Percentiles rank a stretch among this genome's conserved stretches.
Evolutionary conservation across 257 asterid genomes (phyloP).

Genomic region (Schizonepeta tenuifolia): DNA sequence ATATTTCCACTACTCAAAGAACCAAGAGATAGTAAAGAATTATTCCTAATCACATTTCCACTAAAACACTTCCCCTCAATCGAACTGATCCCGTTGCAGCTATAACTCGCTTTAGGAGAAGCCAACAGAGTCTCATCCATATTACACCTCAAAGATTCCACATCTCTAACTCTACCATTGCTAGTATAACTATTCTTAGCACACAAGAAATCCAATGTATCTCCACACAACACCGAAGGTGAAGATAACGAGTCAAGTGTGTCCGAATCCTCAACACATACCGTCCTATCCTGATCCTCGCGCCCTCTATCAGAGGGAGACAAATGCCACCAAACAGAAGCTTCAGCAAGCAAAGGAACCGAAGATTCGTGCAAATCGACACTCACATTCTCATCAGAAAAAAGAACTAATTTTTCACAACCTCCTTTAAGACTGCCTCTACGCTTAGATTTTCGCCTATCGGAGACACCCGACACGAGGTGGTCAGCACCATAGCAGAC

Average conservation of each 20-base stretch:
- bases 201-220: slow-evolving; percentile 39
- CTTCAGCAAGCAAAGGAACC: slow-evolving; percentile 67
- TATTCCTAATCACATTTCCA: background rate
- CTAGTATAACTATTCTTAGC: slow-evolving; percentile 24
- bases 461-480: slow-evolving; percentile 74
- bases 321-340: slow-evolving; percentile 59
- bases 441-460: slow-evolving; percentile 72
- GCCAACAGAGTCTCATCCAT: background rate
- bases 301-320: slow-evolving; percentile 49
- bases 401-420: slow-evolving; percentile 29
- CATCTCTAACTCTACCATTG: slow-evolving; percentile 29
- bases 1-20: slow-evolving; percentile 59
- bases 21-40: background rate
- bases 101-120: background rate
- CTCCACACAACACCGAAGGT: too few species aligned
- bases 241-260: background rate
- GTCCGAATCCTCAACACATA: slow-evolving; percentile 20
- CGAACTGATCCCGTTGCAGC: background rate
- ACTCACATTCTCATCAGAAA: background rate
- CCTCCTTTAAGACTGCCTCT: slow-evolving; percentile 77
- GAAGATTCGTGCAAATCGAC: slow-evolving; percentile 40
- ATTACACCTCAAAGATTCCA: too few species aligned
- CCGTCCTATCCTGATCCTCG: slow-evolving; percentile 27
- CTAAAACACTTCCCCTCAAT: background rate
- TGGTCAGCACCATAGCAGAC: slow-evolving; percentile 83